Percentiles rank a stretch among this genome's conserved stretches.
phyloP scores from a whole-genome alignment of 208 protist genomes.

The Trichomonas tenax region DNA sequence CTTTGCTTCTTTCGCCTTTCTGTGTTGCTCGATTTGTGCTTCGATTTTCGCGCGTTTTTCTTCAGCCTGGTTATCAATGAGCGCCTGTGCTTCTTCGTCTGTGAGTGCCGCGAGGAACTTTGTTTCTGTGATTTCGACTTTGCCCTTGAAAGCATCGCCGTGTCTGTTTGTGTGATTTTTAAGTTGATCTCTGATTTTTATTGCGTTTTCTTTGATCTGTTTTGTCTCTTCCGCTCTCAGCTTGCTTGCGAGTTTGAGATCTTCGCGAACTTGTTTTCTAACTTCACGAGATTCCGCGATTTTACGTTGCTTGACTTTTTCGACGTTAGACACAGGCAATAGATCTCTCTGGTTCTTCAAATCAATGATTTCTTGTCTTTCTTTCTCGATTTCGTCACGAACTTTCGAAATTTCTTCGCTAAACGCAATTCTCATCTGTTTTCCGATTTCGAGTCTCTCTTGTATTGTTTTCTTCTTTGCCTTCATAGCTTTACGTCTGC shows the following conservation, averaged over 20 bases:
- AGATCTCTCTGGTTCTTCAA: neutral
- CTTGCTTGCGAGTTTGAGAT: neutral
- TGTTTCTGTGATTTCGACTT: neutral
- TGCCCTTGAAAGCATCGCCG: neutral
- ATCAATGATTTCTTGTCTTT: neutral
- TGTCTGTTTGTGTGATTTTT: neutral
- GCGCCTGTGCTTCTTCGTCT: neutral
- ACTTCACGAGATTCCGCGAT: neutral
- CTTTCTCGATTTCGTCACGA: neutral
- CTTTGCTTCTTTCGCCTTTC: neutral
- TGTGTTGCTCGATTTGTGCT: neutral
- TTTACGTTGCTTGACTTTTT: neutral
- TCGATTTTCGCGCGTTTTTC: neutral
- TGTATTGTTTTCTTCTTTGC: neutral
- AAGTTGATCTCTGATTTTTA: neutral
- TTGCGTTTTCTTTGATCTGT: neutral
- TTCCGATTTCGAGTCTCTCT: neutral
- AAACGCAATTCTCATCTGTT: neutral
- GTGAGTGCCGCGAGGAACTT: neutral
- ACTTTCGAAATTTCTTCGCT: neutral
- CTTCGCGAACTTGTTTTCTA: neutral
- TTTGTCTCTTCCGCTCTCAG: neutral
- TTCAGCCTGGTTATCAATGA: neutral
- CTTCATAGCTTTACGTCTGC: neutral
- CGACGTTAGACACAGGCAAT: neutral